Evolutionary conservation across 139 green algal genomes (phyloP).

Genomic region (Chlorella ohadii): DNA sequence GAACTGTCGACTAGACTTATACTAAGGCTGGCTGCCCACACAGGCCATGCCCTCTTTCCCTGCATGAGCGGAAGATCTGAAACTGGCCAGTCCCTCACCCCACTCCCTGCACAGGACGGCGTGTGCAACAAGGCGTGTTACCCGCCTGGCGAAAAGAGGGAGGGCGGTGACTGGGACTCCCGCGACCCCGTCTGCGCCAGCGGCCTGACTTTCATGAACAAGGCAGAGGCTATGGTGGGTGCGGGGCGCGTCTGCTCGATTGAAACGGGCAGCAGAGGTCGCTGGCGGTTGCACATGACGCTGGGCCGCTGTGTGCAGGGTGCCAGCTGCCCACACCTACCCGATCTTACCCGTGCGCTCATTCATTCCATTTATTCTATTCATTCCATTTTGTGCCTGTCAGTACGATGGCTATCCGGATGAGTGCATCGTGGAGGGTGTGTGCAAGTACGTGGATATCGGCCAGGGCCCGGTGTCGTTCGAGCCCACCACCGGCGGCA

Average conservation of each 20-base stretch:
- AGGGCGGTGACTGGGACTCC: conserved; percentile 8
- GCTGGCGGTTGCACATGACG: too few relatives aligned
- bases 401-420: conserved; percentile 15
- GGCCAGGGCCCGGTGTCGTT: background rate
- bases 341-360: too few relatives aligned
- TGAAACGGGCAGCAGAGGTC: too few relatives aligned
- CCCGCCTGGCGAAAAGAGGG: background rate
- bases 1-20: too few relatives aligned
- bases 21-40: too few relatives aligned
- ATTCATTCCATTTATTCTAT: too few relatives aligned
- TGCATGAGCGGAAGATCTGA: too few relatives aligned
- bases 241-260: too few relatives aligned
- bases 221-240: conserved; percentile 15
- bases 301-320: too few relatives aligned
- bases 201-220: conserved; percentile 11
- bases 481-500: conserved; percentile 37
- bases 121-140: conserved; percentile 22
- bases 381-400: background rate
- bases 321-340: too few relatives aligned
- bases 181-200: conserved; percentile 13
- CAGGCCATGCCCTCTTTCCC: too few relatives aligned
- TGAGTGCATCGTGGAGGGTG: background rate
- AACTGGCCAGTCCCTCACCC: too few relatives aligned
- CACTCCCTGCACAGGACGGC: conserved; percentile 9
- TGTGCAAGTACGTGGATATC: conserved; percentile 8